Conservation (phyloP, 2,329 filamentous ascomycete species). For the Orbilia brochopaga region DNA sequence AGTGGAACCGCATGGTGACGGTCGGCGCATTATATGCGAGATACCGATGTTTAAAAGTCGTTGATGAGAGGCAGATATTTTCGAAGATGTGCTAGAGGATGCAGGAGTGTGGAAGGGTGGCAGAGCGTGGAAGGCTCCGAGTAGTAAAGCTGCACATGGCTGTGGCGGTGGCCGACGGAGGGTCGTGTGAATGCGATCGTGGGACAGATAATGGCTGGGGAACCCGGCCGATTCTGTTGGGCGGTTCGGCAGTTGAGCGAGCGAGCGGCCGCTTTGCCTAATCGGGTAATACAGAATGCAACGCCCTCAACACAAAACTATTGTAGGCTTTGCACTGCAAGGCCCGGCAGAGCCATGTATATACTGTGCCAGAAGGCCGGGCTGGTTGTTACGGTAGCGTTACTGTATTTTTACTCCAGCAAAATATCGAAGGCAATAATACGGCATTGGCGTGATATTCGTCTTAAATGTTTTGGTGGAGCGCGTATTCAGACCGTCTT, state of each 20-base stretch:
- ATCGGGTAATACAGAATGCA: neutral
- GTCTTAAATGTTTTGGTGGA: no score
- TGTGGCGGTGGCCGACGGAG: neutral
- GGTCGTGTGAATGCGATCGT: neutral
- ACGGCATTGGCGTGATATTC: no score
- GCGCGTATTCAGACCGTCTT: no score
- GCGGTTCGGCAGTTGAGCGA: conserved; percentile 1
- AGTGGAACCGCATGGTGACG: neutral
- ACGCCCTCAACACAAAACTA: no score
- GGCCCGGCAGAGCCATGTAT: no score
- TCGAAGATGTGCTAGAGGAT: neutral
- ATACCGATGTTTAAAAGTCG: neutral
- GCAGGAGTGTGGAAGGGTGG: neutral
- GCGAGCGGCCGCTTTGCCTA: neutral
- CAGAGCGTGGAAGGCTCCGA: conserved; percentile 4
- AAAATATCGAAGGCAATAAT: no score
- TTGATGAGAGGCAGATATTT: neutral
- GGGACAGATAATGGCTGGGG: neutral
- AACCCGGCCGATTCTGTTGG: conserved; percentile 2
- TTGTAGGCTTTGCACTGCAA: no score
- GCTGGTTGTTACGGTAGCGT: no score
- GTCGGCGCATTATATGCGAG: conserved; percentile 3
- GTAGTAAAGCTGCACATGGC: neutral
- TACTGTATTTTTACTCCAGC: no score
- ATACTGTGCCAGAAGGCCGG: no score